These are phyloP conservation scores for Jamesozyma rosinii DNA, from an alignment of 805 yeast genomes.

Conservation along the genomic window DNA sequence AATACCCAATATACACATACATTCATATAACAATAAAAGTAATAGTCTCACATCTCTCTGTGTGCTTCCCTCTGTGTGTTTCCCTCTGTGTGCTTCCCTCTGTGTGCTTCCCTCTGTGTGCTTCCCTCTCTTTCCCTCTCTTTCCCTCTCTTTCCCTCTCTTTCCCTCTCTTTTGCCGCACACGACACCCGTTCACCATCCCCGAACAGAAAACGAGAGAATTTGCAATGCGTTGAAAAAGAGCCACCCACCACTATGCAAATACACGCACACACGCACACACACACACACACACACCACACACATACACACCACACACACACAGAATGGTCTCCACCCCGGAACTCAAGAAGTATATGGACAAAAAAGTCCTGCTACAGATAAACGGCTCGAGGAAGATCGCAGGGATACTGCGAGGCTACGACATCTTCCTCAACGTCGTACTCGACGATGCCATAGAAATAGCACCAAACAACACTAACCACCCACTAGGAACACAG, in stretches of 20 bases:
- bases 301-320: not conserved
- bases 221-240: not conserved
- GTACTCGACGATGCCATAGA: conserved; percentile 67
- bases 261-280: not conserved
- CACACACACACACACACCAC: not conserved
- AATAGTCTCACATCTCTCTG: too few relatives aligned
- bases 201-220: too few relatives aligned
- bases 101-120: too few relatives aligned
- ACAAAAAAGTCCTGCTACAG: conserved; percentile 62
- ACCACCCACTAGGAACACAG: conserved; percentile 50
- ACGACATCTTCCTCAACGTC: conserved; percentile 67
- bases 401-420: conserved; percentile 77
- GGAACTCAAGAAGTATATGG: conserved; percentile 60
- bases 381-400: conserved; percentile 72
- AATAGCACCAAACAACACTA: conserved; percentile 41
- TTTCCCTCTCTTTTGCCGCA: too few relatives aligned
- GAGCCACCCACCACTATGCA: not conserved
- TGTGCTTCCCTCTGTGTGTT: too few relatives aligned
- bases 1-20: too few relatives aligned
- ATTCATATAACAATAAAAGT: too few relatives aligned
- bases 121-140: too few relatives aligned
- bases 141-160: too few relatives aligned
- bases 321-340: conserved; percentile 49
- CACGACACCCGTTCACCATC: too few relatives aligned
- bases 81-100: too few relatives aligned